Conservation (phyloP, 192 early-diverging fungal genomes). For the Rhizophagus prolifer region DNA sequence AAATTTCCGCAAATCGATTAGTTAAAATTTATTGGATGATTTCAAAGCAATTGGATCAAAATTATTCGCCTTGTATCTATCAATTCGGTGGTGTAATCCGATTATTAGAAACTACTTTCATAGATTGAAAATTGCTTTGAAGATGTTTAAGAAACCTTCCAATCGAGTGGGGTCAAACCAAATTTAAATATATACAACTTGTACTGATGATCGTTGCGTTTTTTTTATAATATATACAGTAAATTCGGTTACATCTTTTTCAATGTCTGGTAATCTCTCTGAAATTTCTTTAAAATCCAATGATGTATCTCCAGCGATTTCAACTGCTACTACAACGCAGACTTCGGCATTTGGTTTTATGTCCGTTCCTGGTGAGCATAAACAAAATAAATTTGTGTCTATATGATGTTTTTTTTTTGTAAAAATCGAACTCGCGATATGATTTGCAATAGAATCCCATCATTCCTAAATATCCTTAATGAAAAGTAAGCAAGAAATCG, state of each 20-base stretch:
- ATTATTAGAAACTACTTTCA: no score
- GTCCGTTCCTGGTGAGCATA: not conserved
- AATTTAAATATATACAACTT: not conserved
- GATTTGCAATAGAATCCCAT: slow-evolving; percentile 14
- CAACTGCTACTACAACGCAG: not conserved
- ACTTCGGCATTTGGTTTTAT: not conserved
- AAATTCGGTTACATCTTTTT: not conserved
- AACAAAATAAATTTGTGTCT: not conserved
- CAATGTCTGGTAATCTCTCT: not conserved
- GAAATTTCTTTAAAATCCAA: not conserved
- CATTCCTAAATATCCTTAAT: not conserved
- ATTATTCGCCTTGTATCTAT: no score
- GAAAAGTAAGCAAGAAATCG: slow-evolving; percentile 3
- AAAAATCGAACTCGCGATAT: not conserved
- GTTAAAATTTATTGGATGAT: no score
- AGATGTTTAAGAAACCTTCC: not conserved
- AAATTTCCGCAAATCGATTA: no score
- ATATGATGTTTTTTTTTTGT: not conserved
- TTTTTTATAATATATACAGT: not conserved
- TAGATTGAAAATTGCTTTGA: not conserved
- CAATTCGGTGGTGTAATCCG: no score
- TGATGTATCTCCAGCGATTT: not conserved
- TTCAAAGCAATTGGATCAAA: no score
- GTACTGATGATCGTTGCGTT: not conserved
- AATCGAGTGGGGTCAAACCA: not conserved